phyloP scores from a whole-genome alignment of 2,329 filamentous ascomycete genomes.

The Colletotrichum godetiae region DNA sequence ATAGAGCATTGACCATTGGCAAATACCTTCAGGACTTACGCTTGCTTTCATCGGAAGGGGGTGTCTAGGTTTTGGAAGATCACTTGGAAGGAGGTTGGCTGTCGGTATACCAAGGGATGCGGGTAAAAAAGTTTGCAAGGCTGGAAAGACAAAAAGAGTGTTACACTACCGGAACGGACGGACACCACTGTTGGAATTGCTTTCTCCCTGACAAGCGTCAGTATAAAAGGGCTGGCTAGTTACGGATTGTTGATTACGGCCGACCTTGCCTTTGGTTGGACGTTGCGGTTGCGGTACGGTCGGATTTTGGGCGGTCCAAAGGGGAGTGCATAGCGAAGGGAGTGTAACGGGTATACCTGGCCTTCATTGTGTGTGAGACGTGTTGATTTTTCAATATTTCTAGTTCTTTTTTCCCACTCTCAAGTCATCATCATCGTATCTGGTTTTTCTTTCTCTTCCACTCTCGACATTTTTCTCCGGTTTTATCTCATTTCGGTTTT shows the following conservation, averaged over 20 bases:
- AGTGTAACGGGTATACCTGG: conserved; percentile 53
- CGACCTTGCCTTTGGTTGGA: conserved; percentile 38
- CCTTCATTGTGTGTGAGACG: conserved; percentile 48
- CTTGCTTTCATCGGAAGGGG: conserved; percentile 53
- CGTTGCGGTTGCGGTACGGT: conserved; percentile 44
- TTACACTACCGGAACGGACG: conserved; percentile 42
- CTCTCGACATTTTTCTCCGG: neutral
- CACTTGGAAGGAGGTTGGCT: conserved; percentile 49
- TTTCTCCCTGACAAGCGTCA: conserved; percentile 39
- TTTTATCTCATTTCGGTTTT: neutral
- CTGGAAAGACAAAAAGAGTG: conserved; percentile 55
- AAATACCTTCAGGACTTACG: conserved; percentile 56
- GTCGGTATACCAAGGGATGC: conserved; percentile 42
- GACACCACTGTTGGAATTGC: conserved; percentile 43
- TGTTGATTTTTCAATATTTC: conserved; percentile 30
- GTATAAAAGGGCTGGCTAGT: conserved; percentile 37
- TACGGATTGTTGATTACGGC: conserved; percentile 35
- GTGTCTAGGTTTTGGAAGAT: conserved; percentile 54
- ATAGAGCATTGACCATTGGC: conserved; percentile 59
- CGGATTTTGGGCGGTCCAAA: conserved; percentile 33
- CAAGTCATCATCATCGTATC: conserved; percentile 22
- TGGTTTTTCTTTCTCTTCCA: neutral
- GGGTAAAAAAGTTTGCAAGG: conserved; percentile 51
- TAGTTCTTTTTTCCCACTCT: conserved; percentile 13
- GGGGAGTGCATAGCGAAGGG: conserved; percentile 55